Base-by-base conservation (phyloP, 225 moss, liverwort and hornwort species). In the Pseudisothecium myosuroides region DNA sequence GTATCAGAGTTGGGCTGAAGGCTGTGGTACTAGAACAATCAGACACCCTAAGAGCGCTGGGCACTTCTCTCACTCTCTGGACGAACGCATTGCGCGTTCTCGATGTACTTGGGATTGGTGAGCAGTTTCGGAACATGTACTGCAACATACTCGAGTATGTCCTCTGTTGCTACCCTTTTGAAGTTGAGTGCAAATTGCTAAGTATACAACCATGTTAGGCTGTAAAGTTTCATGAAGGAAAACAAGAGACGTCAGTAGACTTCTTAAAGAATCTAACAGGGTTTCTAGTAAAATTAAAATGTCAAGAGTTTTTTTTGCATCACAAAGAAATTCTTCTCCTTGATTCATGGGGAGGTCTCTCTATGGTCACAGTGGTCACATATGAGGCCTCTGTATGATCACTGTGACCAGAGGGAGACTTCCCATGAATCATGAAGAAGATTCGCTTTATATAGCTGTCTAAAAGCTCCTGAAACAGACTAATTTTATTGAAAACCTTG, bases 21-120 rank as follows among this genome's bases (percentile, higher is more conserved):
- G 83, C 88, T 74, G 75, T 88, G 60, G 90, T 93, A 78, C 73
- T 93, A 22, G 92, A 93, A 83, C 85, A 92, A 74, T 87, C 87
- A 23, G 85, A 89, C 82, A 68, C 63, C 61, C 76, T 92, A 9
- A 67, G 90, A 89, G 82, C 90, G 7, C 28, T 39, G 71, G 92
- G 92, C 54, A 78, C 85, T 61, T 77, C 74, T 83, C 29, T 93
- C 55, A 63, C 89, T 54, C 85, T 93, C 61, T 92, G 89, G 89
- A 88, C 78, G 47, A 89, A 93, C 68, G 88, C 89, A 54, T 82
- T 82, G 23, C 91, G 91, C 47, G 88, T 90, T 56, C 90, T 93
- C 43, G 90, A 93, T 66, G 78, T 87, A 50, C 90, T 89, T 45
- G 91, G 91, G 72, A 67, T 92, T 39, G 89, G 86, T 45, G 88